A percentile compares a stretch with the other conserved stretches of the same genome.
These are phyloP conservation scores for Coprinopsis sp. DNA, from an alignment of 768 basidiomycete species.

Conservation along the genomic window DNA sequence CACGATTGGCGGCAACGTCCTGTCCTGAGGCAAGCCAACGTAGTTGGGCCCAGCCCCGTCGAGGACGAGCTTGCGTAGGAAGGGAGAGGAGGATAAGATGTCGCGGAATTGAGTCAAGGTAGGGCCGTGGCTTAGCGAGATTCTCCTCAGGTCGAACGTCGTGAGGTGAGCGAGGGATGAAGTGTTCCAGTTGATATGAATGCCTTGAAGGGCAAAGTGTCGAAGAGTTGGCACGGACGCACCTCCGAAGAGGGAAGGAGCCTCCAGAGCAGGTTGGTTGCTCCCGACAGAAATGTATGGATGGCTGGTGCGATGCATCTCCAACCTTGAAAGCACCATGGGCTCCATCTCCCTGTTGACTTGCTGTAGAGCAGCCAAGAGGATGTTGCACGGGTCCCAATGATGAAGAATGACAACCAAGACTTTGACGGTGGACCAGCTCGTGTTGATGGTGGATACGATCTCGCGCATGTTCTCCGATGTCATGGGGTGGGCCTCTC, in stretches of 20 bases:
- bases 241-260: conserved; percentile 48
- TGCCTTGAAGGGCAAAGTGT: conserved; percentile 51
- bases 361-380: conserved; percentile 45
- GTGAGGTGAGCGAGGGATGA: conserved; percentile 50
- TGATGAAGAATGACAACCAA: conserved; percentile 53
- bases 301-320: conserved; percentile 55
- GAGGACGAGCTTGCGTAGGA: conserved; percentile 50
- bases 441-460: conserved; percentile 46
- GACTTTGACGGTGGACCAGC: conserved; percentile 54
- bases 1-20: conserved; percentile 31
- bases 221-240: conserved; percentile 39
- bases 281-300: conserved; percentile 42
- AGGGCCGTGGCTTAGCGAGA: conserved; percentile 51
- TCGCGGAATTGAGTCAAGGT: conserved; percentile 45
- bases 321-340: conserved; percentile 54
- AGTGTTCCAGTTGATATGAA: conserved; percentile 56
- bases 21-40: conserved; percentile 4
- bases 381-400: conserved; percentile 48
- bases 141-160: conserved; percentile 59
- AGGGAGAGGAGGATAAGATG: conserved; percentile 45
- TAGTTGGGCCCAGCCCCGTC: conserved; percentile 58
- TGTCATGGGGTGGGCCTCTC: conserved; percentile 29
- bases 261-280: conserved; percentile 27
- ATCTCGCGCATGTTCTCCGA: conserved; percentile 40
- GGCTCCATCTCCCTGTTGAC: conserved; percentile 29